Base-by-base conservation (phyloP, 371 early-diverging fungal species). In the Lichtheimia ornata region DNA sequence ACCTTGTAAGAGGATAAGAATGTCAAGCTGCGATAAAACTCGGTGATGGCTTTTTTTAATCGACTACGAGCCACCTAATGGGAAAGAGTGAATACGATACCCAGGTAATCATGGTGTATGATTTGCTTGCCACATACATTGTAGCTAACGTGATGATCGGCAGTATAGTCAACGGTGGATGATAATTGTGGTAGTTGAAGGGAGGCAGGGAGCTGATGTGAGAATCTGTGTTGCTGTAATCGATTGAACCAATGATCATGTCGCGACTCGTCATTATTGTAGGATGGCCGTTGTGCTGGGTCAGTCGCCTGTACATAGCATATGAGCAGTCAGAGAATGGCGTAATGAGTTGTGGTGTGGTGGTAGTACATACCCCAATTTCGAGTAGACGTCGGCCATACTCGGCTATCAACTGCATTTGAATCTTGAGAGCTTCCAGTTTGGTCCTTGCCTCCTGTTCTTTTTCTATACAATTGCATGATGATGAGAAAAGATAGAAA, bases 11-110 rank as follows among this genome's bases (percentile, higher is more conserved):
- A 92, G 62, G 83, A 83, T 53, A 94, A 63, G 73, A 94, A 79
- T 64, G 88, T 86, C 44, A 88, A 69, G 35, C 89, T 90, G 44
- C 93, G 88, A 60, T 93, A 90, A 45, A 85, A 84, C 68, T 93
- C 94, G 17, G 87, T 79, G 56, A 91, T 67, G 11, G 92, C 93
- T 24, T 86, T 86, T 72, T 89, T 89, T 60, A 92, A 69, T 49
- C 84, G 83, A 54, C 74, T 74, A 43, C 80, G 72, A 15, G 91
- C 90, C 13, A 77, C 82, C 70, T 85, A 68, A 74, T 47, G 22
- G 28, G 15, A 4, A 50, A 41, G 28, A 54, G 41, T 25, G 41
- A 25, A 56, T 20, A 12, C 2, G 35, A 11, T 7, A 22, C 22
- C 22, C 22, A 22, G 22, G 27, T 18, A 12, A 47, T 50, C 14